Base-by-base conservation (phyloP, 208 protist species). In the Trypanosoma theileri region DNA sequence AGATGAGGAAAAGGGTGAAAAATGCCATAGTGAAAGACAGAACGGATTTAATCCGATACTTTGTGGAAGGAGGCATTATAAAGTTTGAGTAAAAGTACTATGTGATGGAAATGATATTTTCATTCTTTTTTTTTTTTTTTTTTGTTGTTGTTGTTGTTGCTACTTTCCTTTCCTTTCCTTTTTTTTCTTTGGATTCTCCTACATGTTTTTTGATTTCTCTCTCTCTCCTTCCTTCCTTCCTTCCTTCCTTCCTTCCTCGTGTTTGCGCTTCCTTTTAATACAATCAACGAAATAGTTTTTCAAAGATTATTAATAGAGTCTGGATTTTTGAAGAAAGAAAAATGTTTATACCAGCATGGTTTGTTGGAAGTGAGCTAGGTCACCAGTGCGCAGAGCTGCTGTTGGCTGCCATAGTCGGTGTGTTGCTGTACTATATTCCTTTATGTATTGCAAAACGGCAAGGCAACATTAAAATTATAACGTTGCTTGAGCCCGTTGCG, bases 341-440 rank as follows among this genome's bases (percentile, higher is more conserved):
- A 16, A 57, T 57, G 53, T 57, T 35, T 35, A 31, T 50, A 17
- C 24, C 58, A 42, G 41, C 12, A 21, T 62, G 58, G 58, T 44
- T 48, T 51, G 14, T 12, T 13, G 44, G 44, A 44, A 46, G 19
- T 22, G 16, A 41, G 22, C 22, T 63, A 28, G 16, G 7, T n/a
- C 46, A 45, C 1, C 66, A 71, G 46, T 61, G 56, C 48, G 46
- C 61, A 19, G 45, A 63, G 31, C 48, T 71, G 12, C 40, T 71
- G 66, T 16, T 71, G 42, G 21, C 56, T 8, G 40, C 56, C n/a
- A 35, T 50, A 11, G 26, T 53, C 19, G 66, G 66, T 0, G 45
- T 63, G 44, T 44, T 71, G 53, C 56, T 71, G 4, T 71, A 71
- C 22, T 51, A 52, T 48, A 7, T 71, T 8, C 45, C 56, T 0